Evolutionary conservation across 139 green algal species (phyloP).

Genomic region (Micractinium sp.): DNA sequence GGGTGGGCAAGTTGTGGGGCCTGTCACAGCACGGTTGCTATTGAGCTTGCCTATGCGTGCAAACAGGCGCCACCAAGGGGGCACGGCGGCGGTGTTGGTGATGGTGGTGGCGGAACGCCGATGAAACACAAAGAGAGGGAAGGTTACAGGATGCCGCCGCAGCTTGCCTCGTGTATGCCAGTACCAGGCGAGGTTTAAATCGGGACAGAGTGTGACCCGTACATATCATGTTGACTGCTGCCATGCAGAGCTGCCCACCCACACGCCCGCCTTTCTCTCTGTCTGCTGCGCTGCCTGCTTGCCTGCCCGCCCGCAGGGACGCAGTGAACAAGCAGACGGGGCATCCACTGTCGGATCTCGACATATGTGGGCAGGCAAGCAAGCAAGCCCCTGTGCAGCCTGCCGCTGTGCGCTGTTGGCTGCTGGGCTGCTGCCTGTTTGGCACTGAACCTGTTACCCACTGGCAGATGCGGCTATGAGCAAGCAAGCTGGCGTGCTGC

Average conservation of each 20-base stretch:
- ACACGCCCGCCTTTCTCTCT: background rate
- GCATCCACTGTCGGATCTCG: constrained; percentile 36
- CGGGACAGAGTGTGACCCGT: no score
- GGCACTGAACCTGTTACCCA: no score
- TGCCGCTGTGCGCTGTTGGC: no score
- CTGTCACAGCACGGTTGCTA: background rate
- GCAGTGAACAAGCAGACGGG: constrained; percentile 49
- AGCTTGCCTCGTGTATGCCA: background rate
- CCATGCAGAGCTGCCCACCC: background rate
- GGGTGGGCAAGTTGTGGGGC: background rate
- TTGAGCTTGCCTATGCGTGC: background rate
- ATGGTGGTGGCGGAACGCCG: no score
- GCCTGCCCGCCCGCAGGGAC: background rate
- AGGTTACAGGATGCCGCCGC: no score
- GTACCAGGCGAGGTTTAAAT: no score
- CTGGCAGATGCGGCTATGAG: background rate
- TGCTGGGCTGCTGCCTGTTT: background rate
- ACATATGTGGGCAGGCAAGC: constrained; percentile 45
- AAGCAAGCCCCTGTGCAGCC: no score
- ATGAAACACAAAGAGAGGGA: no score
- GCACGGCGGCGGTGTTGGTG: no score
- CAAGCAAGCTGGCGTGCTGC: no score
- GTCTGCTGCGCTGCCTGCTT: background rate
- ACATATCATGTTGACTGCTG: no score
- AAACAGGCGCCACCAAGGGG: no score